These are phyloP conservation scores for Mycosphaerella sp. DNA, from an alignment of 2,329 filamentous ascomycete species.

Conservation along the genomic window DNA sequence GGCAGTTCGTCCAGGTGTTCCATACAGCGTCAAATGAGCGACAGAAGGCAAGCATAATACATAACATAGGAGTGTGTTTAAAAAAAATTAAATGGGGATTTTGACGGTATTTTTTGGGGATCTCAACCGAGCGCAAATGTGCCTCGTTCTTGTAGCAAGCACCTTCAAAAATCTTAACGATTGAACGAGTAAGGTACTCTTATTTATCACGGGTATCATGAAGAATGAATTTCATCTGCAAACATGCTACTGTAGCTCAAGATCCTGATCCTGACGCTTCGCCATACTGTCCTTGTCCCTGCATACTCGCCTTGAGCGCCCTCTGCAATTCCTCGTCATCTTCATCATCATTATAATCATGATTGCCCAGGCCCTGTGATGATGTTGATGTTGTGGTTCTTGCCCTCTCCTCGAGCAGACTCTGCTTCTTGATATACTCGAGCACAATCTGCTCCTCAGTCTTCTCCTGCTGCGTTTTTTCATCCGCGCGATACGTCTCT, in stretches of 20 bases:
- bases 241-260: neutral
- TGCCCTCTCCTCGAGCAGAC: slow-evolving; percentile 53
- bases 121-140: too few species aligned
- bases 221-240: neutral
- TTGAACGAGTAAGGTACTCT: neutral
- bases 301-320: slow-evolving; percentile 54
- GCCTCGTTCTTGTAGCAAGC: too few species aligned
- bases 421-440: slow-evolving; percentile 73
- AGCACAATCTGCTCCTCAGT: slow-evolving; percentile 67
- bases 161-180: neutral
- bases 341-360: slow-evolving; percentile 12
- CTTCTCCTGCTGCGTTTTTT: slow-evolving; percentile 35
- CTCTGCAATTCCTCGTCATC: slow-evolving; percentile 48
- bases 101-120: too few species aligned
- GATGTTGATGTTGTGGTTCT: slow-evolving; percentile 1
- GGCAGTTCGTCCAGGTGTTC: neutral
- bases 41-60: neutral
- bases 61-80: too few species aligned
- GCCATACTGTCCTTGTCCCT: slow-evolving; percentile 18
- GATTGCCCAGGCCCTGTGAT: too few species aligned
- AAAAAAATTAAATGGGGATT: too few species aligned
- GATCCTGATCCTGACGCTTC: slow-evolving; percentile 18
- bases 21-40: neutral
- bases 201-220: slow-evolving; percentile 1
- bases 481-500: slow-evolving; percentile 11